phyloP scores from a whole-genome alignment of 768 basidiomycete genomes.

The Peribolospora kevripleyi region DNA sequence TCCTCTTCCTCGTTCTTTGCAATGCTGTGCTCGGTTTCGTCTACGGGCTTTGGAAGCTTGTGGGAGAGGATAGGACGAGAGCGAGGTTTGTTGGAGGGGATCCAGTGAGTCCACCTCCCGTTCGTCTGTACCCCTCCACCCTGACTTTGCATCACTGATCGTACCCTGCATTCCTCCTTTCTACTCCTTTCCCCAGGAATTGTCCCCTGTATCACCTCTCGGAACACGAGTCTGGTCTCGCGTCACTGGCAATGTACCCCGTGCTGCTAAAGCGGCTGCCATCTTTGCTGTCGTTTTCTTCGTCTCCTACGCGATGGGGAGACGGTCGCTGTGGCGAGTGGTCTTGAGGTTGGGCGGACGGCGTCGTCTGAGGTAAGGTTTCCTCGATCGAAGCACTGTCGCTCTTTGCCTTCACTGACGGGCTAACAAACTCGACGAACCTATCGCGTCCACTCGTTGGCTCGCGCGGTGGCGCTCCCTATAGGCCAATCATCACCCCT shows the following conservation, averaged over 20 bases:
- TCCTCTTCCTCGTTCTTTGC: conserved; percentile 2
- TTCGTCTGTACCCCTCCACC: neutral
- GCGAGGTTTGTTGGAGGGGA: conserved; percentile 5
- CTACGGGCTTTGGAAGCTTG: conserved; percentile 1
- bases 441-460: too few species aligned
- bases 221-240: too few species aligned
- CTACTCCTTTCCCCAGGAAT: neutral
- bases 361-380: too few species aligned
- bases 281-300: too few species aligned
- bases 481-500: conserved; percentile 6
- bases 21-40: neutral
- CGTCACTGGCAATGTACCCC: too few species aligned
- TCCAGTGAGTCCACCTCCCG: neutral
- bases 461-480: neutral
- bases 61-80: neutral
- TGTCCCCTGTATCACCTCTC: too few species aligned
- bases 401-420: too few species aligned
- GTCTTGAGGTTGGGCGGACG: too few species aligned
- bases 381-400: too few species aligned
- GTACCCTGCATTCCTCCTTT: neutral
- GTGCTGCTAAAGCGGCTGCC: too few species aligned
- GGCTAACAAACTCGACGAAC: neutral
- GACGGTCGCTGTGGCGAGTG: too few species aligned
- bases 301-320: too few species aligned
- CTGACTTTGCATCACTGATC: neutral